Evolutionary conservation across 2,329 filamentous ascomycete genomes (phyloP), one percentile per base, ranked within the genome.

Genomic region (Cladosporium austrohemisphaericum): DNA sequence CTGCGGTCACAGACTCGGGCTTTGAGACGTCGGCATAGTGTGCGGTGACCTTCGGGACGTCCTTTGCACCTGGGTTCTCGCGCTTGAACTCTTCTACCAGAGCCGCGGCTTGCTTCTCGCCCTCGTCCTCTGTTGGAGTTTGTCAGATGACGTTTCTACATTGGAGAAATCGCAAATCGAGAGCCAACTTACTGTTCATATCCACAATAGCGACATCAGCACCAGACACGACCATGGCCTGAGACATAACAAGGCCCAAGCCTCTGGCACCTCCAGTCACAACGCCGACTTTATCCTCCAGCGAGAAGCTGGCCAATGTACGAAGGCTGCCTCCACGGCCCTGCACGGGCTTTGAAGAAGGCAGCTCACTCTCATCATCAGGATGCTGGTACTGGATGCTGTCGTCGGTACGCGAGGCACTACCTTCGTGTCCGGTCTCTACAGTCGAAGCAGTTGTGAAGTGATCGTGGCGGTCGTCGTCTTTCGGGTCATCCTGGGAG

Each of bases 251-350:
- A 53, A 96, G 75, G 31, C 92, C 92, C 51, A 97, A 71, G 6
- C 92, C 92, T 64, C 91, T 79, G 20, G 92, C 92, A 64, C 91
- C 92, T 45, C 92, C 92, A 1, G 92, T 97, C 31, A 97, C 86
- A 32, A 96, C 76, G 38, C 83, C 89, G 7, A 91, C 86, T 64
- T 84, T 85, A 53, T 83, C 86, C 65, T 95, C 86, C 26, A 97
- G 79, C 7, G 89, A 92, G 73, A 96, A 97, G 35, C 82, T 82
- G 26, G 87, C 83, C 22, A 96, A 79, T 0, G 90, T 95, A 20
- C 89, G 84, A 74, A 89, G 90, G 70, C 88, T 86, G 63, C 93
- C 87, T 53, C 87, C 88, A 44, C 87, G 80, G 41, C 88, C 88
- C 56, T 83, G 78, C 6, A 92, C 81, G 3, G 87, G 84, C 50